phyloP scores from a whole-genome alignment of 2,329 filamentous ascomycete species.

The Talaromyces sp. region DNA sequence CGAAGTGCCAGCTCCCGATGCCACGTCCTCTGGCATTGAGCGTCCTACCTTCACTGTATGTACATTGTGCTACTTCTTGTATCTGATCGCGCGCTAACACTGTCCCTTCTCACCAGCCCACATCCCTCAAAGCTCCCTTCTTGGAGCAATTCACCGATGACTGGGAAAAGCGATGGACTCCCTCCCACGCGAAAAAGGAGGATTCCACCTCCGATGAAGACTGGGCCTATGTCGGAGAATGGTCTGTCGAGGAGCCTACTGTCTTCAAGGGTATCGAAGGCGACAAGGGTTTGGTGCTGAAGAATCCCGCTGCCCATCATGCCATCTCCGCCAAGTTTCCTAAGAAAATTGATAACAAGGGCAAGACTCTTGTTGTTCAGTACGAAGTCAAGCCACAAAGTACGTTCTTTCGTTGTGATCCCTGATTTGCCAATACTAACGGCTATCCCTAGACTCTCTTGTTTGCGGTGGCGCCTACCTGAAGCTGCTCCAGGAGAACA shows the following conservation, averaged over 20 bases:
- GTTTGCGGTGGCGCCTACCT: conserved; percentile 98
- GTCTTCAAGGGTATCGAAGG: conserved; percentile 89
- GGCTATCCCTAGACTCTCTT: conserved; percentile 64
- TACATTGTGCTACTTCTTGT: conserved; percentile 22
- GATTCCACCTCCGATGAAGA: conserved; percentile 75
- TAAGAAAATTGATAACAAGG: conserved; percentile 95
- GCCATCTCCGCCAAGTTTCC: conserved; percentile 99
- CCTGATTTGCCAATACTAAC: conserved; percentile 25
- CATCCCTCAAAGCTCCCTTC: conserved; percentile 84
- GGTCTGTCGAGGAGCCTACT: conserved; percentile 89
- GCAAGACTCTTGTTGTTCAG: conserved; percentile 92
- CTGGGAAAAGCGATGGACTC: conserved; percentile 91
- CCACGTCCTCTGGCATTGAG: conserved; percentile 56
- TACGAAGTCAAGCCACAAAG: conserved; percentile 99
- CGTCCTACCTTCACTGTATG: conserved; percentile 85
- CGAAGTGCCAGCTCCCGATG: conserved; percentile 51
- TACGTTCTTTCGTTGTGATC: conserved; percentile 46
- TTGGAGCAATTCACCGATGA: conserved; percentile 97
- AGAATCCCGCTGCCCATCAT: conserved; percentile 96
- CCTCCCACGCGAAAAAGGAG: conserved; percentile 95
- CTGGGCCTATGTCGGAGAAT: conserved; percentile 96
- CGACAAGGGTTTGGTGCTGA: conserved; percentile 95
- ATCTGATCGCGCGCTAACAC: conserved; percentile 6
- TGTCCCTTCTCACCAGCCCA: conserved; percentile 58
- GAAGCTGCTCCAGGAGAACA: conserved; percentile 97